Evolutionary conservation across 495 filamentous ascomycete genomes (phyloP).

Genomic region (Talaromyces wortmannii): DNA sequence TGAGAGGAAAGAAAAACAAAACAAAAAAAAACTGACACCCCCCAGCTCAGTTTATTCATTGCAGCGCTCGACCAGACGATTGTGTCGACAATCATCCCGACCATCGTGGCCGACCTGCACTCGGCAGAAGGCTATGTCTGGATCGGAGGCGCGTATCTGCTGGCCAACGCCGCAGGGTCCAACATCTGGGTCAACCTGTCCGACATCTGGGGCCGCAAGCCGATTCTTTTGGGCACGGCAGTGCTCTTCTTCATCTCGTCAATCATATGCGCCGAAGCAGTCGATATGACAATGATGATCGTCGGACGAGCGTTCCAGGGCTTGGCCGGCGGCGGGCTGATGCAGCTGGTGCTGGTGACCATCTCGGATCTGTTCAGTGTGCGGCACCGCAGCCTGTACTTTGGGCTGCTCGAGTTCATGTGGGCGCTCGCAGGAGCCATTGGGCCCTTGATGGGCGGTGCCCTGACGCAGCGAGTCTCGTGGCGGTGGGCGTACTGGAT

Average conservation of each 20-base stretch:
- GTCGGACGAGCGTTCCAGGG: conserved; percentile 50
- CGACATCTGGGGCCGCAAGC: conserved; percentile 57
- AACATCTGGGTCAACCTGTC: conserved; percentile 52
- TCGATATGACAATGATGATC: conserved; percentile 48
- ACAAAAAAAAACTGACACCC: neutral
- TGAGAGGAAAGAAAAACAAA: neutral
- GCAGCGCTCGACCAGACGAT: conserved; percentile 58
- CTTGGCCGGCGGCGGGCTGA: conserved; percentile 45
- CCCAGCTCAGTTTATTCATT: conserved; percentile 43
- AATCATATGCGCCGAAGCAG: conserved; percentile 40
- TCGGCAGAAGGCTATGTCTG: conserved; percentile 56
- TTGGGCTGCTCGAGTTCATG: conserved; percentile 47
- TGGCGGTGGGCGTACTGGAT: conserved; percentile 74
- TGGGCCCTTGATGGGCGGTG: conserved; percentile 65
- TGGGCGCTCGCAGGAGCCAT: conserved; percentile 52
- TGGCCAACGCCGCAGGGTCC: conserved; percentile 44
- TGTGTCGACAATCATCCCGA: conserved; percentile 54
- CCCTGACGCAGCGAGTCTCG: conserved; percentile 51
- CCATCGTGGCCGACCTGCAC: conserved; percentile 48
- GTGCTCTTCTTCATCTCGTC: conserved; percentile 34
- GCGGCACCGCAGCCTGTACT: conserved; percentile 44
- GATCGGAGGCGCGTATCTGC: conserved; percentile 61
- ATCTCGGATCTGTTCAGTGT: conserved; percentile 55
- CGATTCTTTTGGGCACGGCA: conserved; percentile 40
- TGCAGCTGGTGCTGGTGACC: conserved; percentile 45